phyloP scores from a whole-genome alignment of 2,329 filamentous ascomycete genomes.

The Fusarium austroafricanum region DNA sequence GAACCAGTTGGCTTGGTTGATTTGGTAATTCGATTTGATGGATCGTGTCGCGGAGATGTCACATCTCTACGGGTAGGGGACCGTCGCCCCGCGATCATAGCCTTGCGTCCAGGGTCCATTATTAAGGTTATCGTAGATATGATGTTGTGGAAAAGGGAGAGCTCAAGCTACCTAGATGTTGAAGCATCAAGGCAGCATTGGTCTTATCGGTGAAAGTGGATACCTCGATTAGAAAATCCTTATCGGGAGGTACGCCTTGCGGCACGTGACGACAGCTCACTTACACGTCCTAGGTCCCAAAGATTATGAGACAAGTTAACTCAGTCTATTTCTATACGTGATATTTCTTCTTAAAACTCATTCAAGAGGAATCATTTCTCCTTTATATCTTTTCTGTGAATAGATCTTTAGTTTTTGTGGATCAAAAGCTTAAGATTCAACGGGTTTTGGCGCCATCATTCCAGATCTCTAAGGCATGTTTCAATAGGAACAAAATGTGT shows the following conservation, averaged over 20 bases:
- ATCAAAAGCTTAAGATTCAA: not conserved
- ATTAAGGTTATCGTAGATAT: constrained; percentile 13
- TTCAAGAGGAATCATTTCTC: no score
- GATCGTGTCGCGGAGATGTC: constrained; percentile 66
- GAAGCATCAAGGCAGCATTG: constrained; percentile 3
- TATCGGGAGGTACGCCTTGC: constrained; percentile 4
- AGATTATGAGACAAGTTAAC: no score
- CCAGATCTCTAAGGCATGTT: not conserved
- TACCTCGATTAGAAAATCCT: constrained; percentile 15
- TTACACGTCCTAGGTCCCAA: not conserved
- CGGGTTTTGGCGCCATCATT: constrained; percentile 12
- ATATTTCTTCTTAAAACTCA: no score
- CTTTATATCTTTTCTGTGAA: no score
- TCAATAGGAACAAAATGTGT: no score
- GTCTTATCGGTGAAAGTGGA: constrained; percentile 38
- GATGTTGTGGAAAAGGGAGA: not conserved
- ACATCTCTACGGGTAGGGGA: constrained; percentile 61
- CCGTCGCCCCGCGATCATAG: constrained; percentile 63
- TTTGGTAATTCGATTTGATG: constrained; percentile 68
- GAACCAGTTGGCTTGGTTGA: constrained; percentile 46
- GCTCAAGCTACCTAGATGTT: not conserved
- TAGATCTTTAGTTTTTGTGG: not conserved
- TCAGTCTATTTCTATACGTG: no score
- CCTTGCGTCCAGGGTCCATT: constrained; percentile 67
- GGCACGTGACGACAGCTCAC: not conserved